These are phyloP conservation scores for Scytalidium lignicola DNA, from an alignment of 2,329 filamentous ascomycete genomes.

Conservation along the genomic window DNA sequence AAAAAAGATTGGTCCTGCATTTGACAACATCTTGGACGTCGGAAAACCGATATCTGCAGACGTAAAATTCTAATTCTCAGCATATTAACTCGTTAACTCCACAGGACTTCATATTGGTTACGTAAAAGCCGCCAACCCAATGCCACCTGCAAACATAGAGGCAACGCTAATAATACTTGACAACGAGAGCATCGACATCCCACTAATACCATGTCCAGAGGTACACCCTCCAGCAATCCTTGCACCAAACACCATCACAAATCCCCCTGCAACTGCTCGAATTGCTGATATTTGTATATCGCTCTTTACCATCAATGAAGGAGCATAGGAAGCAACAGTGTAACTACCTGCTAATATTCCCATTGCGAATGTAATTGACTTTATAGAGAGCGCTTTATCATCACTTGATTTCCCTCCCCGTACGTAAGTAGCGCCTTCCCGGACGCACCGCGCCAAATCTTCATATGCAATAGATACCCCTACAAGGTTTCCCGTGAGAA, in stretches of 20 bases:
- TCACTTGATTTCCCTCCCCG: background rate
- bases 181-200: slow-evolving; percentile 55
- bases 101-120: too few species aligned
- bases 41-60: too few species aligned
- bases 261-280: slow-evolving; percentile 47
- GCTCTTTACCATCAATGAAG: slow-evolving; percentile 25
- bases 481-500: slow-evolving; percentile 47
- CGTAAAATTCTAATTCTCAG: too few species aligned
- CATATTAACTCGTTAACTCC: too few species aligned
- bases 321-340: slow-evolving; percentile 28
- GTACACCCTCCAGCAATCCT: slow-evolving; percentile 63
- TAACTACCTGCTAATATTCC: slow-evolving; percentile 46
- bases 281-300: slow-evolving; percentile 27
- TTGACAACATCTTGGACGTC: too few species aligned
- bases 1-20: too few species aligned
- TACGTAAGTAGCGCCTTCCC: slow-evolving; percentile 32
- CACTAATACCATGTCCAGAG: slow-evolving; percentile 64
- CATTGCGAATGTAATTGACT: slow-evolving; percentile 41
- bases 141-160: slow-evolving; percentile 51
- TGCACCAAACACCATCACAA: slow-evolving; percentile 53
- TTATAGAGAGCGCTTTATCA: slow-evolving; percentile 1
- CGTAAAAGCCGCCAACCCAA: slow-evolving; percentile 18
- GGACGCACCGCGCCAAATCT: slow-evolving; percentile 52
- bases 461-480: slow-evolving; percentile 59
- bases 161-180: slow-evolving; percentile 59